These are phyloP conservation scores for Rhododendron henanense DNA, from an alignment of 148 eudicot species.

Conservation along the genomic window DNA sequence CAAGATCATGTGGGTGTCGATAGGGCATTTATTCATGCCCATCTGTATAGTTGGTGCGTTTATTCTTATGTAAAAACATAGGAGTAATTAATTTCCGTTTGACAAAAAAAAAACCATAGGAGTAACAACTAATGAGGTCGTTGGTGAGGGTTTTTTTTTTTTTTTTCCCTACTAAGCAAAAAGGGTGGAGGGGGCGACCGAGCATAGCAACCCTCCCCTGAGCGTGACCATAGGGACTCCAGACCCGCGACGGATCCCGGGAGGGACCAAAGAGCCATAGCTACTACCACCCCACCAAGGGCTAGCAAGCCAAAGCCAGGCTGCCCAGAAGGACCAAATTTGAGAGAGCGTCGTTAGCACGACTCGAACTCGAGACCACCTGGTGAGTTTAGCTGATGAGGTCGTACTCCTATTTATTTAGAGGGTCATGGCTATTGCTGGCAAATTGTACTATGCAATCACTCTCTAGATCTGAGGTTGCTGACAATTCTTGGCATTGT, in stretches of 20 bases:
- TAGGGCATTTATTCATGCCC: conserved; percentile 32
- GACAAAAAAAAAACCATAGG: background rate
- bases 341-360: too few species aligned
- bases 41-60: background rate
- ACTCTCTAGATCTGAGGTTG: background rate
- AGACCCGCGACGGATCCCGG: too few species aligned
- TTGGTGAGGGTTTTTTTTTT: too few species aligned
- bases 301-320: too few species aligned
- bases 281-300: too few species aligned
- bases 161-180: too few species aligned
- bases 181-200: too few species aligned
- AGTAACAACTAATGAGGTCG: background rate
- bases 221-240: too few species aligned
- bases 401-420: background rate
- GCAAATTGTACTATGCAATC: background rate
- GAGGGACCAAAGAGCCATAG: too few species aligned
- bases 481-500: background rate
- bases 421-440: background rate
- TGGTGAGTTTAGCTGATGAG: background rate
- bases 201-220: too few species aligned
- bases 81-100: background rate
- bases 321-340: too few species aligned
- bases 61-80: background rate
- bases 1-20: conserved; percentile 55
- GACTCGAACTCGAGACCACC: too few species aligned